Evolutionary conservation across 2,329 filamentous ascomycete genomes (phyloP).

Genomic region (Volutella citrinella): DNA sequence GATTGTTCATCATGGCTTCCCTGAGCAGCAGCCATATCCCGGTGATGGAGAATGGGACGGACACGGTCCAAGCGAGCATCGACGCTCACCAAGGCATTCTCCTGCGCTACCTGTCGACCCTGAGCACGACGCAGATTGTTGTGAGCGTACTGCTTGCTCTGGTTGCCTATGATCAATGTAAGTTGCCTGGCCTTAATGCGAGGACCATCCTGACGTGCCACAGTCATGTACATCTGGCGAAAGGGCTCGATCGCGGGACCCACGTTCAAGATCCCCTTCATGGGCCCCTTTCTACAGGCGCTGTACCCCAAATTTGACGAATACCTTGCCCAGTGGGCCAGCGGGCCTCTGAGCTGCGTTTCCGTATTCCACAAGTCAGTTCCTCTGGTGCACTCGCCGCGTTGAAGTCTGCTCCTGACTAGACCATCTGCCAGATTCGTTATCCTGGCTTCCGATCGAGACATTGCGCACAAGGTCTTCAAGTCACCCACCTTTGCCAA

Average conservation of each 20-base stretch:
- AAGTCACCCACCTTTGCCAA: slow-evolving; percentile 73
- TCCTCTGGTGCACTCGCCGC: neutral
- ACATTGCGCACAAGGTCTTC: slow-evolving; percentile 79
- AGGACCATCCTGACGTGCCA: neutral
- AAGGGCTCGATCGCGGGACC: slow-evolving; percentile 65
- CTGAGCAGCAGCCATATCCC: too few relatives aligned
- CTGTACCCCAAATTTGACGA: slow-evolving; percentile 70
- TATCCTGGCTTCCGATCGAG: slow-evolving; percentile 72
- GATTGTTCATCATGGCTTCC: too few relatives aligned
- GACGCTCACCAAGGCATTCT: slow-evolving; percentile 6
- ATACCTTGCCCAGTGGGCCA: slow-evolving; percentile 76
- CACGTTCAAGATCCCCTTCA: slow-evolving; percentile 62
- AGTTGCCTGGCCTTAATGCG: neutral
- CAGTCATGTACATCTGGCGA: slow-evolving; percentile 58
- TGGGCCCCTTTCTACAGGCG: slow-evolving; percentile 75
- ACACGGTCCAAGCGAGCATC: neutral
- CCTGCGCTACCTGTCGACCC: slow-evolving; percentile 6
- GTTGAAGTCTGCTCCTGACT: accelerated
- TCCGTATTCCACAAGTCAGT: slow-evolving; percentile 82
- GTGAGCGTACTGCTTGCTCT: slow-evolving; percentile 31
- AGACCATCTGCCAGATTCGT: slow-evolving; percentile 58
- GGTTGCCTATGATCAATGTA: slow-evolving; percentile 41
- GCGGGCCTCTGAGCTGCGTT: slow-evolving; percentile 75
- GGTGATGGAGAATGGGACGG: slow-evolving; percentile 8
- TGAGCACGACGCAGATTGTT: slow-evolving; percentile 12